Base-by-base conservation (phyloP, 352 stramenopile genomes). In the Peronosclerospora sorghi region DNA sequence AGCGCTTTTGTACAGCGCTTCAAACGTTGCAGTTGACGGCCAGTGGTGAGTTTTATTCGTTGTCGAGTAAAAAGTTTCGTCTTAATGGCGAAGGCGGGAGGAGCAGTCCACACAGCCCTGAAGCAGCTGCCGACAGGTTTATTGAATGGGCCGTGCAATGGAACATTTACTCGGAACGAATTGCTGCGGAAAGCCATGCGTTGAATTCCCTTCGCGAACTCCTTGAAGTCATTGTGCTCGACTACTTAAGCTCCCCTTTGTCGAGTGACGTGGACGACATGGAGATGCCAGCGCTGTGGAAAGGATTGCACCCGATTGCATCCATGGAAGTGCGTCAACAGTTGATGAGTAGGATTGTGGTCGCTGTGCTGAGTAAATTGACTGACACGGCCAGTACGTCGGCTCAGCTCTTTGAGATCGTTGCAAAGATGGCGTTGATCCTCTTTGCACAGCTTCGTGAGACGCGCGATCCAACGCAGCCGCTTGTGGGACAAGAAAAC, bases 141-240 rank as follows among this genome's bases (percentile, higher is more conserved):
- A 48, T 92, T 20, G 65, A 83, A 45, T 92, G 79, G 79, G 74
- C 79, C 6, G 67, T 89, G 19, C 63, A 82, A 32, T 92, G 79
- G 79, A 92, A 92, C 41, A 58, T 81, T 19, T 92, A 86, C 49
- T 92, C 79, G 21, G 79, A 92, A 37, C 71, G 74, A 15, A 72
- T 92, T 41, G 74, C 73, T 6, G 79, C 77, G 8, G 76, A 89
- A 47, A 88, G 74, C 30, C 76, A 89, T 14, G 67, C 74, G 24
- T 49, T 92, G 6, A 86, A 86, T 49, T 86, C 76, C 21, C 59
- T 86, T 9, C 71, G 74, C 7, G 74, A 88, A 48, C 57, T 92
- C 20, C 66, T 80, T 30, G 76, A 92, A 45, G 68, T 92, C 10
- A 65, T 89, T 43, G 73, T 86, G 12, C 51, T 92, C 4, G 73